These are phyloP conservation scores for Carex pumila DNA, from an alignment of 176 grass and related monocot genomes.

Conservation along the genomic window DNA sequence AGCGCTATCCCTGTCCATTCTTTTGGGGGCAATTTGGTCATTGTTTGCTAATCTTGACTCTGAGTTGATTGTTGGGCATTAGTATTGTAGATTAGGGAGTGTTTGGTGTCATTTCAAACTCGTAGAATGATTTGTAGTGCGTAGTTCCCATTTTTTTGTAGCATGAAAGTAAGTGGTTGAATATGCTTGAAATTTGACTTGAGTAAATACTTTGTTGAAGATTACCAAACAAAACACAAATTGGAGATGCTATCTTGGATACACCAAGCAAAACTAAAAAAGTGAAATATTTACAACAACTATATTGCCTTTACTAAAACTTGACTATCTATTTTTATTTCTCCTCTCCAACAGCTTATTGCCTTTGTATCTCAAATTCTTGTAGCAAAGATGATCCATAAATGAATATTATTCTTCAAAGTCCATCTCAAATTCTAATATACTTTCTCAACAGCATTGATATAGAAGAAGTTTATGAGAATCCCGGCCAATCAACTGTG, in stretches of 20 bases:
- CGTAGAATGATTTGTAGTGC: background rate
- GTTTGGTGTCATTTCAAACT: background rate
- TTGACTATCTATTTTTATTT: too few species aligned
- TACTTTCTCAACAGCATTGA: slow-evolving; percentile 46
- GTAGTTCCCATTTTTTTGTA: background rate
- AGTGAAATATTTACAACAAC: too few species aligned
- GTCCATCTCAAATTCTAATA: too few species aligned
- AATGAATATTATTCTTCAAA: too few species aligned
- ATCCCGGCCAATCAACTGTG: slow-evolving; percentile 21
- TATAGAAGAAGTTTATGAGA: slow-evolving; percentile 35
- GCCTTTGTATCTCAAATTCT: too few species aligned
- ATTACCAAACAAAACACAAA: too few species aligned
- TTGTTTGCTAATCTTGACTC: background rate
- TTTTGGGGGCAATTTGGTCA: background rate
- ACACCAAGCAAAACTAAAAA: too few species aligned
- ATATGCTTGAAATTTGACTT: background rate
- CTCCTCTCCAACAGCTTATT: too few species aligned
- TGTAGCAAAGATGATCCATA: too few species aligned
- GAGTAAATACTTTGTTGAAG: slow-evolving; percentile 5
- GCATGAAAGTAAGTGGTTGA: background rate
- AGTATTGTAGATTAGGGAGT: background rate
- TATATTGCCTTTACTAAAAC: too few species aligned
- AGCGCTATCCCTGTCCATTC: background rate
- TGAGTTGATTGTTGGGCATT: background rate
- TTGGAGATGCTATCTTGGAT: too few species aligned